A percentile compares a stretch with the other conserved stretches of the same genome.
Conservation (phyloP, 257 asterid genomes). For the Jacaranda copaia region DNA sequence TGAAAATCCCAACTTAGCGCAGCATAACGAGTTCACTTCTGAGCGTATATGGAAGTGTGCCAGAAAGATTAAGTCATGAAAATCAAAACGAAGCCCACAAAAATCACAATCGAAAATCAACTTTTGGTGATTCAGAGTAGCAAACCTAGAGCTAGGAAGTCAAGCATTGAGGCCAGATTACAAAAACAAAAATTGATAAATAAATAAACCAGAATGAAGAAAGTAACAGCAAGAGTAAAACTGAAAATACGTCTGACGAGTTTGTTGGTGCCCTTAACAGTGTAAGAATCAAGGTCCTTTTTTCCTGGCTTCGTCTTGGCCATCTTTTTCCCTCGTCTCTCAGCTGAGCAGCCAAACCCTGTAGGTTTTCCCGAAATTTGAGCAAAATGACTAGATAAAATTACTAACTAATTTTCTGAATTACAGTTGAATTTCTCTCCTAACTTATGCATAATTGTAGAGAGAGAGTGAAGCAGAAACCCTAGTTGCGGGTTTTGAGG, state of each 20-base stretch:
- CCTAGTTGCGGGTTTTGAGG: constrained; percentile 19
- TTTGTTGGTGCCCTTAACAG: constrained; percentile 90
- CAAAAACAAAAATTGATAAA: background rate
- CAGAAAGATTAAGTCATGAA: background rate
- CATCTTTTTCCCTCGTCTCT: constrained; percentile 46
- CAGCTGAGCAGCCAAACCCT: background rate
- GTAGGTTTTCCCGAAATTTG: background rate
- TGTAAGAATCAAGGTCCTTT: constrained; percentile 86
- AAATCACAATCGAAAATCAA: constrained; percentile 26
- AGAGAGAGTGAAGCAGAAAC: constrained; percentile 20
- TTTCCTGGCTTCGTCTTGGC: constrained; percentile 99
- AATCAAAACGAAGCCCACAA: background rate
- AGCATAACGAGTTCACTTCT: background rate
- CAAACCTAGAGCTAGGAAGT: background rate
- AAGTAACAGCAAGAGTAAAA: background rate
- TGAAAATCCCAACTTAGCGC: constrained; percentile 10
- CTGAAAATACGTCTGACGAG: constrained; percentile 66
- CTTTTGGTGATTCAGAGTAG: background rate
- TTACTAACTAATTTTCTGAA: background rate
- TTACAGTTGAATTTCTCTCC: background rate
- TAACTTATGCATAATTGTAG: background rate
- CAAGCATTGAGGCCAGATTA: constrained; percentile 2
- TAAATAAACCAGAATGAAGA: background rate
- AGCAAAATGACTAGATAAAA: background rate
- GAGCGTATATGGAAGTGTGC: background rate